Percentiles rank a stretch among this genome's conserved stretches.
These are phyloP conservation scores for Hirsutella minnesotensis DNA, from an alignment of 2,329 filamentous ascomycete genomes.

Conservation along the genomic window DNA sequence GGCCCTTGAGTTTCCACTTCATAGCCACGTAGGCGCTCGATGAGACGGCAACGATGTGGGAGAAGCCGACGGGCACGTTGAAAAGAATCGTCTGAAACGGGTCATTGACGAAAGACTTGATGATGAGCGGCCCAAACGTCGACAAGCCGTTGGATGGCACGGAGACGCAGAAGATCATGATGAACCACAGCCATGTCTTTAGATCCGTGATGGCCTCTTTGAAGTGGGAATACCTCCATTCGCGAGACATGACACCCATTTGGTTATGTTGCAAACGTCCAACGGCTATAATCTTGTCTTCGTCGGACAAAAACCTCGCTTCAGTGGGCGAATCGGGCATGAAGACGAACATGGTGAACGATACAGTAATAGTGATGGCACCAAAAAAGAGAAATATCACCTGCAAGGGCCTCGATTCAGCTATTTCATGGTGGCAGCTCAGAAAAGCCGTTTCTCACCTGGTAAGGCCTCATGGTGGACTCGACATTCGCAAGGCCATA, in stretches of 20 bases:
- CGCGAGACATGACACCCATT: constrained; percentile 38
- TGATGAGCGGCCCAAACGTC: constrained; percentile 48
- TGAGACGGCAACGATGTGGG: constrained; percentile 47
- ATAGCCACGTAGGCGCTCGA: constrained; percentile 45
- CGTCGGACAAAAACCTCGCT: constrained; percentile 36
- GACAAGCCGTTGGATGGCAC: constrained; percentile 45
- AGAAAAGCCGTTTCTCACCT: constrained; percentile 19
- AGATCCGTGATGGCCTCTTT: constrained; percentile 40
- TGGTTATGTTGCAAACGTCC: constrained; percentile 42
- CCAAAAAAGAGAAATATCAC: constrained; percentile 45
- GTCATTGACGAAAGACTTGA: constrained; percentile 45
- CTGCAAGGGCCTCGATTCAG: constrained; percentile 10
- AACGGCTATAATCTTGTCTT: constrained; percentile 41
- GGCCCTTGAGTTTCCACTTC: constrained; percentile 41
- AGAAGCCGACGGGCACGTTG: constrained; percentile 48
- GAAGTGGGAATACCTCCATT: constrained; percentile 39
- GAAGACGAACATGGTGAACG: constrained; percentile 29
- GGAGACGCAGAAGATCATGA: constrained; percentile 42
- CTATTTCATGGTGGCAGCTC: neutral
- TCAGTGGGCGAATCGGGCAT: constrained; percentile 39
- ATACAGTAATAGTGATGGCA: constrained; percentile 34
- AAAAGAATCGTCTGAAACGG: constrained; percentile 46
- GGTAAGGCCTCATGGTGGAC: constrained; percentile 32
- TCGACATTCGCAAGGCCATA: constrained; percentile 48
- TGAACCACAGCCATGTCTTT: constrained; percentile 51